A percentile compares a stretch with the other conserved stretches of the same genome.
Conservation (phyloP, 2,329 filamentous ascomycete species). For the Plectosphaerella plurivora region DNA sequence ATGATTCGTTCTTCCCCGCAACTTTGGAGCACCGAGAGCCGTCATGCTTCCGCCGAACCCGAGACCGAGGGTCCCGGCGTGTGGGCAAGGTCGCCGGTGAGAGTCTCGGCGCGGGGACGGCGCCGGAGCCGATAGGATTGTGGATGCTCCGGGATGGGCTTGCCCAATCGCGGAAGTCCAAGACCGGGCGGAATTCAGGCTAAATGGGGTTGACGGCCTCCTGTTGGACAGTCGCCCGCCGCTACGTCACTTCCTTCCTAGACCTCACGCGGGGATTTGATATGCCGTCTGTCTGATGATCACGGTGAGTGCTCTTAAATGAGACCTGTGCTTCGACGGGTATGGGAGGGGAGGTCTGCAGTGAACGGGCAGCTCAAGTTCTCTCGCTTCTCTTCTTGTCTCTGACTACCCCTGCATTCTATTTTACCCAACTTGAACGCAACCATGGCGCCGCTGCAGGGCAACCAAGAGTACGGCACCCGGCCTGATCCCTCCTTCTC, state of each 20-base stretch:
- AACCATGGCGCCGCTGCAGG: conserved; percentile 2
- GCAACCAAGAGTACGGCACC: conserved; percentile 8
- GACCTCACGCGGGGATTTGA: no score
- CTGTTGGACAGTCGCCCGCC: neutral
- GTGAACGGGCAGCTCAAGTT: no score
- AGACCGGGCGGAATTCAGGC: neutral
- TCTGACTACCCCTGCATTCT: neutral
- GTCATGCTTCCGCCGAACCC: no score
- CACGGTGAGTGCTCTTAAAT: neutral
- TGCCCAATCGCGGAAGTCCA: no score
- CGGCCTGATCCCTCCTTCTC: conserved; percentile 6
- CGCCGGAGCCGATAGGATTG: neutral
- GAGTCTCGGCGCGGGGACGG: neutral
- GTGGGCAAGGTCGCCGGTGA: no score
- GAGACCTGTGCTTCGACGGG: neutral
- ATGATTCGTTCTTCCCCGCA: no score
- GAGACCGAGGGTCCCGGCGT: no score
- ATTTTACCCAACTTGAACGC: neutral
- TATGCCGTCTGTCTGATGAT: neutral
- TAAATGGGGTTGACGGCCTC: neutral
- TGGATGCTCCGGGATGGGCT: no score
- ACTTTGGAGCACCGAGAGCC: no score
- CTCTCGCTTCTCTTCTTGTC: no score
- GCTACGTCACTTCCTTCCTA: neutral
- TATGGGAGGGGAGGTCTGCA: neutral